Conservation (phyloP, 2,329 filamentous ascomycete species). For the Dactylellina parvicollis region DNA sequence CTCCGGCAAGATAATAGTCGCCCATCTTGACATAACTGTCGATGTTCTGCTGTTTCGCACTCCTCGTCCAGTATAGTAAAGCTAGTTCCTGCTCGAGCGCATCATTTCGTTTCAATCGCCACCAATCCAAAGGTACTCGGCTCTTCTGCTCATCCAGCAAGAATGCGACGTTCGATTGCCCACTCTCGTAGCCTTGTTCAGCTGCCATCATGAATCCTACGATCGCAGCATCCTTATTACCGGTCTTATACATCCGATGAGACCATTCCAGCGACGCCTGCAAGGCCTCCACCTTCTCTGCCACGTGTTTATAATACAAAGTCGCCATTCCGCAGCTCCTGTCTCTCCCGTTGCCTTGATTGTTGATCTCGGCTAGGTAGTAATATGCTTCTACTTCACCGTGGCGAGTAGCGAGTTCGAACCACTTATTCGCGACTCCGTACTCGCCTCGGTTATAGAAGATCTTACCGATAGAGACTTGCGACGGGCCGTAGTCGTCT, state of each 20-base stretch:
- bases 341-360: conserved; percentile 81
- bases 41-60: conserved; percentile 89
- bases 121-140: conserved; percentile 66
- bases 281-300: conserved; percentile 76
- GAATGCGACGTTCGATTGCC: conserved; percentile 89
- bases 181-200: conserved; percentile 89
- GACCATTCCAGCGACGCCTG: conserved; percentile 84
- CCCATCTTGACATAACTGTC: conserved; percentile 98
- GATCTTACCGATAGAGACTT: conserved; percentile 82
- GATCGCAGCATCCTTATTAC: conserved; percentile 81
- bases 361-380: conserved; percentile 86
- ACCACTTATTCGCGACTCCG: conserved; percentile 79
- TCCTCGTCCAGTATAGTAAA: conserved; percentile 93
- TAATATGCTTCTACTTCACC: conserved; percentile 90
- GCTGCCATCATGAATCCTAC: conserved; percentile 86
- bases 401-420: conserved; percentile 83
- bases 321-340: conserved; percentile 80
- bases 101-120: conserved; percentile 39
- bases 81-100: conserved; percentile 70
- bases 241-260: conserved; percentile 80
- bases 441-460: conserved; percentile 81
- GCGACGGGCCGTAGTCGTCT: conserved; percentile 80
- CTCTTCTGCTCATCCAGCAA: conserved; percentile 80
- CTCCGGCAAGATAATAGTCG: conserved; percentile 90
- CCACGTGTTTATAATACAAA: conserved; percentile 82